Evolutionary conservation across 2,329 filamentous ascomycete genomes (phyloP).

Genomic region (Zymoseptoria passerinii): DNA sequence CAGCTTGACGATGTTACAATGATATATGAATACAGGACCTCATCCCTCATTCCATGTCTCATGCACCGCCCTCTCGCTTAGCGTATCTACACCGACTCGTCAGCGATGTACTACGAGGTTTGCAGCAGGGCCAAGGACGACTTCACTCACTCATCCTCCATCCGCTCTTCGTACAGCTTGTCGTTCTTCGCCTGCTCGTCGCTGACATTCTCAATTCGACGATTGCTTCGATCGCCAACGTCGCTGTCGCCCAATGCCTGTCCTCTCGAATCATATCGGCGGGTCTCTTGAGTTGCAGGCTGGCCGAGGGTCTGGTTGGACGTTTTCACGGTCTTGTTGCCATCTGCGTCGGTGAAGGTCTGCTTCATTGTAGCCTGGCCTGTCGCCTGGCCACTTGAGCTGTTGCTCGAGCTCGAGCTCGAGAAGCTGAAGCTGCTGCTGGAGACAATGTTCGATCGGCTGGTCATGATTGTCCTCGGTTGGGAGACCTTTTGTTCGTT

Average conservation of each 20-base stretch:
- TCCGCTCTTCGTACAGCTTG: constrained; percentile 22
- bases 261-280: constrained; percentile 25
- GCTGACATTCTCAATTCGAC: constrained; percentile 25
- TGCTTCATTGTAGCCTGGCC: constrained; percentile 19
- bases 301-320: constrained; percentile 26
- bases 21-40: neutral
- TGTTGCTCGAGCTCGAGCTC: constrained; percentile 19
- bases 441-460: constrained; percentile 11
- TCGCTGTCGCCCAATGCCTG: constrained; percentile 17
- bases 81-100: constrained; percentile 17
- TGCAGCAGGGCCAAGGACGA: neutral
- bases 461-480: neutral
- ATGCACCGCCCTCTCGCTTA: constrained; percentile 28
- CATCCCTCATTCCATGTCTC: neutral
- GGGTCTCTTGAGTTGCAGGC: constrained; percentile 21
- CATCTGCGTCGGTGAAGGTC: constrained; percentile 20
- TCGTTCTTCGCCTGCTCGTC: constrained; percentile 20
- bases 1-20: neutral
- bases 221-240: neutral
- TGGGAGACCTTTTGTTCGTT: neutral
- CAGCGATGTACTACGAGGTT: constrained; percentile 1
- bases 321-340: constrained; percentile 22
- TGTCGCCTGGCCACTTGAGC: constrained; percentile 16
- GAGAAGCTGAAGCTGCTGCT: constrained; percentile 17
- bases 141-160: constrained; percentile 22